Conservation (phyloP, 225 moss, liverwort and hornwort genomes). For the Asterella californica region DNA sequence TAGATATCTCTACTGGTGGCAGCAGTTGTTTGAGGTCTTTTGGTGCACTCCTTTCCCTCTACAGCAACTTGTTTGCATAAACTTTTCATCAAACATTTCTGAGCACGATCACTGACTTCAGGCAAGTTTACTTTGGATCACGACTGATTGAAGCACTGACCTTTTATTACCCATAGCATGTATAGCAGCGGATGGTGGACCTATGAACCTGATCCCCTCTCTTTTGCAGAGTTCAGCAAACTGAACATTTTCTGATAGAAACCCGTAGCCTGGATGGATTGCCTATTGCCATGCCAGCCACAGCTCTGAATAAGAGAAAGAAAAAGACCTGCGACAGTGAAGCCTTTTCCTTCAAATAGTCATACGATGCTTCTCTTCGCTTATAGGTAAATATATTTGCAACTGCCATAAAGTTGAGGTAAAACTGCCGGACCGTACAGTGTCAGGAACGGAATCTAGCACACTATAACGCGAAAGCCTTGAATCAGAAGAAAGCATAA, state of each 20-base stretch:
- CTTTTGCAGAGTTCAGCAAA: slow-evolving; percentile 88
- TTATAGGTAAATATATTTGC: background rate
- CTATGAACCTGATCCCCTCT: slow-evolving; percentile 74
- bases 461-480: background rate
- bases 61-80: background rate
- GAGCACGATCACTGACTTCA: background rate
- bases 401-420: too few relatives aligned
- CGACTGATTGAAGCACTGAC: slow-evolving; percentile 26
- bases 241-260: slow-evolving; percentile 86
- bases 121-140: background rate
- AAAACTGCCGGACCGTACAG: background rate
- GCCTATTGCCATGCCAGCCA: slow-evolving; percentile 50
- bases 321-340: background rate
- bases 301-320: background rate
- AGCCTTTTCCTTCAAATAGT: background rate
- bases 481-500: background rate
- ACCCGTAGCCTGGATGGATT: slow-evolving; percentile 97
- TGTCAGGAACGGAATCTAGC: background rate
- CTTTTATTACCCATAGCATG: slow-evolving; percentile 99
- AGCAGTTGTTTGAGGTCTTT: background rate
- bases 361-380: background rate
- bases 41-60: background rate
- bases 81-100: background rate
- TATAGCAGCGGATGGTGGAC: slow-evolving; percentile 85
- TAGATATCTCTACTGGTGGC: background rate